phyloP scores from a whole-genome alignment of 2,329 filamentous ascomycete genomes.

The Plectosphaerella sp. region DNA sequence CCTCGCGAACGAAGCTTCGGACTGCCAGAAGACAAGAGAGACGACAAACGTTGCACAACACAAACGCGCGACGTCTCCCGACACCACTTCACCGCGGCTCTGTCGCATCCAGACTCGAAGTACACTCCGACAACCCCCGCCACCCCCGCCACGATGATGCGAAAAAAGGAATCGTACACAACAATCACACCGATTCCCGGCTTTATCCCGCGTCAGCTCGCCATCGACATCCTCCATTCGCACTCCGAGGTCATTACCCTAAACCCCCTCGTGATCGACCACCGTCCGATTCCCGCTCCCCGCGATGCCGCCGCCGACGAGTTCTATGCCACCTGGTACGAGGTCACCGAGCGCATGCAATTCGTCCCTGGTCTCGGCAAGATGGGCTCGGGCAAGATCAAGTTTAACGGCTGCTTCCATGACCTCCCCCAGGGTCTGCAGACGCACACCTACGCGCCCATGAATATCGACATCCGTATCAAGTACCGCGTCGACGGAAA shows the following conservation, averaged over 20 bases:
- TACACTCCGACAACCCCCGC: background rate
- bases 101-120: too few relatives aligned
- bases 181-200: slow-evolving; percentile 66
- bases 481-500: slow-evolving; percentile 66
- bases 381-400: slow-evolving; percentile 60
- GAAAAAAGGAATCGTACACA: slow-evolving; percentile 63
- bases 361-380: slow-evolving; percentile 62
- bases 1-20: background rate
- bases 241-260: slow-evolving; percentile 68
- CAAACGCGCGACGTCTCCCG: background rate
- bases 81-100: background rate
- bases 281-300: slow-evolving; percentile 61
- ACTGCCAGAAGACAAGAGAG: too few relatives aligned
- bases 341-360: slow-evolving; percentile 66
- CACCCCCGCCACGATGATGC: slow-evolving; percentile 39
- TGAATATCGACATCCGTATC: slow-evolving; percentile 62
- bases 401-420: slow-evolving; percentile 68
- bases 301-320: slow-evolving; percentile 65
- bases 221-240: slow-evolving; percentile 67
- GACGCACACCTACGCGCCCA: slow-evolving; percentile 66
- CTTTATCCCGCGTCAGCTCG: slow-evolving; percentile 67
- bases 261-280: slow-evolving; percentile 62
- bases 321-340: slow-evolving; percentile 71
- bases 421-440: slow-evolving; percentile 69
- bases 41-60: background rate